Percentiles rank a stretch among this genome's conserved stretches.
These are phyloP conservation scores for Rutstroemia sydowiana DNA, from an alignment of 2,329 filamentous ascomycete species.

Conservation along the genomic window DNA sequence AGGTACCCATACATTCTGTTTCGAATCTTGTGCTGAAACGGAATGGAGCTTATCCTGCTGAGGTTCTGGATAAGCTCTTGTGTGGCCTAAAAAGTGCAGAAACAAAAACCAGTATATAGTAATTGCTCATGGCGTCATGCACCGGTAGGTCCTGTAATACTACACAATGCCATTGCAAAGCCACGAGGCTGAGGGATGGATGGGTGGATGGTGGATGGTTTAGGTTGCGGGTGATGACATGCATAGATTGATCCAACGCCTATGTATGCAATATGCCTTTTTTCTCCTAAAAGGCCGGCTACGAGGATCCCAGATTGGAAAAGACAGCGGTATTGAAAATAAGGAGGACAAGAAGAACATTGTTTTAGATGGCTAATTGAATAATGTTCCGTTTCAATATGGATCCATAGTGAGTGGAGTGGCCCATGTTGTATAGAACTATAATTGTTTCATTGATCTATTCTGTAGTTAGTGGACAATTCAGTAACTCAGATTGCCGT, in stretches of 20 bases:
- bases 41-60: neutral
- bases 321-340: neutral
- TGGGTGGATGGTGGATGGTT: neutral
- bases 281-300: slow-evolving; percentile 2
- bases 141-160: neutral
- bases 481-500: too few species aligned
- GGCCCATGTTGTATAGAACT: neutral
- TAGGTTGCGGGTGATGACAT: slow-evolving; percentile 7
- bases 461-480: neutral
- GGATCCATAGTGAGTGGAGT: neutral
- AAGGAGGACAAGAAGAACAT: neutral
- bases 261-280: neutral
- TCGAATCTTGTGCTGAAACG: slow-evolving; percentile 9
- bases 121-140: neutral
- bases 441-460: neutral
- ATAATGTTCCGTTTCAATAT: neutral
- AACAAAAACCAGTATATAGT: too few species aligned
- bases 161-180: neutral
- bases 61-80: neutral
- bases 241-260: slow-evolving; percentile 4
- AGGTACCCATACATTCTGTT: slow-evolving; percentile 8
- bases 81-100: neutral
- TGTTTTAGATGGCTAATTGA: neutral
- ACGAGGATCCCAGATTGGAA: slow-evolving; percentile 7
- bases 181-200: slow-evolving; percentile 3